phyloP scores from a whole-genome alignment of 495 filamentous ascomycete species.

The Penicillium salamii region DNA sequence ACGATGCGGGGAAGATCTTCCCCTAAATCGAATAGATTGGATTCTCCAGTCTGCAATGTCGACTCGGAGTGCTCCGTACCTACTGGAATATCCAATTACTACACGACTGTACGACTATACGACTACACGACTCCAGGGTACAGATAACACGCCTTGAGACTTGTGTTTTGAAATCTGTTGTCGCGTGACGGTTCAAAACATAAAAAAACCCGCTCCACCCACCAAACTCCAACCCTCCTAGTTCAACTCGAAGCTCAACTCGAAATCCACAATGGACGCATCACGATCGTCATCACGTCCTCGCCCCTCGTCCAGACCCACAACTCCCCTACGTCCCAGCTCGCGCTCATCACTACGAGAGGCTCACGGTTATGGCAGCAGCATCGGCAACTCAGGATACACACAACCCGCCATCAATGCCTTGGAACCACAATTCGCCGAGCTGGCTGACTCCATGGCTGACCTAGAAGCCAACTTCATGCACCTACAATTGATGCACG shows the following conservation, averaged over 20 bases:
- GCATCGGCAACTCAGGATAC: slow-evolving; percentile 39
- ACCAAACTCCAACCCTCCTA: too few relatives aligned
- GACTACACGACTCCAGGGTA: too few relatives aligned
- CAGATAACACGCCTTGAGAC: too few relatives aligned
- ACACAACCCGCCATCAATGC: slow-evolving; percentile 72
- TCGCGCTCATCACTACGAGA: slow-evolving; percentile 86
- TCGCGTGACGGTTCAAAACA: too few relatives aligned
- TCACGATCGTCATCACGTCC: slow-evolving; percentile 42
- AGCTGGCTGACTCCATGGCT: slow-evolving; percentile 89
- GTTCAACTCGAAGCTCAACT: too few relatives aligned
- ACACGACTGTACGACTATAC: too few relatives aligned
- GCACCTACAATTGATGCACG: slow-evolving; percentile 95
- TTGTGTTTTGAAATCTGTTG: too few relatives aligned
- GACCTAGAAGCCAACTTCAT: slow-evolving; percentile 97
- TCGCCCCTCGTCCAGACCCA: slow-evolving; percentile 68
- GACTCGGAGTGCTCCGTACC: too few relatives aligned
- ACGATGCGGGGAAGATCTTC: slow-evolving; percentile 11
- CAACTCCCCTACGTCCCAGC: slow-evolving; percentile 86
- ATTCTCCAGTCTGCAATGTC: neutral
- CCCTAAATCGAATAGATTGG: neutral
- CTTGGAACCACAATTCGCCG: slow-evolving; percentile 86
- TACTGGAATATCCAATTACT: too few relatives aligned
- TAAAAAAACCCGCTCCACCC: too few relatives aligned
- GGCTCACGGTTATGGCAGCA: slow-evolving; percentile 52
- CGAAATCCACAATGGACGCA: slow-evolving; percentile 31